Evolutionary conservation across 2,329 filamentous ascomycete species (phyloP).

Genomic region (Ceratocystis lukuohia): DNA sequence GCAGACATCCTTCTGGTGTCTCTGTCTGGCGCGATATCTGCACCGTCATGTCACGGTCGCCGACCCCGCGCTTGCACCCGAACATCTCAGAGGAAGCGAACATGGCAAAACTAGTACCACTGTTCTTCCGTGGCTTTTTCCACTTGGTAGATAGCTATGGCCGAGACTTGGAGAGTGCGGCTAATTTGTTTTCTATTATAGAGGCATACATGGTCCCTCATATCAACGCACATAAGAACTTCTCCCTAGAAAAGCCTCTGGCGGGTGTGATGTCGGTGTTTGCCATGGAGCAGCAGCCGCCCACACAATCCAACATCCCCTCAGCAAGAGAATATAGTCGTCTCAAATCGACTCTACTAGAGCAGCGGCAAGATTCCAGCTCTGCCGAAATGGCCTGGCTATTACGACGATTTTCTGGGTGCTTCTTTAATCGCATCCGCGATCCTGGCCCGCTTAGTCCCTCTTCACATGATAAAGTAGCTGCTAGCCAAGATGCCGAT

Average conservation of each 20-base stretch:
- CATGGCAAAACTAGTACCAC: slow-evolving; percentile 4
- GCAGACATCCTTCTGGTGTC: slow-evolving; percentile 6
- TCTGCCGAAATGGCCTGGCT: slow-evolving; percentile 11
- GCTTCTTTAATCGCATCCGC: slow-evolving; percentile 8
- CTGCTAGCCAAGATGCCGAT: neutral
- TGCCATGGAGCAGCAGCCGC: slow-evolving; percentile 4
- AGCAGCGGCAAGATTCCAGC: slow-evolving; percentile 1
- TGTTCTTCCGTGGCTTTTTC: slow-evolving; percentile 14
- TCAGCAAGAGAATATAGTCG: slow-evolving; percentile 5
- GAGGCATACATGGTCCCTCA: slow-evolving; percentile 16
- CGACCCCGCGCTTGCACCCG: slow-evolving; percentile 16
- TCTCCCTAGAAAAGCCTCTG: neutral
- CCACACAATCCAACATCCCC: neutral
- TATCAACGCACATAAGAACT: slow-evolving; percentile 6
- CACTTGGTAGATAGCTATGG: slow-evolving; percentile 15
- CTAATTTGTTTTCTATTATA: slow-evolving; percentile 7
- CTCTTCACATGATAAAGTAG: neutral
- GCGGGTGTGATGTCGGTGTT: slow-evolving; percentile 10
- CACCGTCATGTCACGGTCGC: slow-evolving; percentile 6
- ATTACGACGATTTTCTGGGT: slow-evolving; percentile 8
- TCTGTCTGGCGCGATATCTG: slow-evolving; percentile 9
- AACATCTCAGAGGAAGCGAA: slow-evolving; percentile 13
- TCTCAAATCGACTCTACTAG: slow-evolving; percentile 6
- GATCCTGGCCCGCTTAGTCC: neutral
- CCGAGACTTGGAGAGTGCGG: slow-evolving; percentile 7